Conservation (phyloP, 148 eudicot genomes). For the Salicornia ramosissima region DNA sequence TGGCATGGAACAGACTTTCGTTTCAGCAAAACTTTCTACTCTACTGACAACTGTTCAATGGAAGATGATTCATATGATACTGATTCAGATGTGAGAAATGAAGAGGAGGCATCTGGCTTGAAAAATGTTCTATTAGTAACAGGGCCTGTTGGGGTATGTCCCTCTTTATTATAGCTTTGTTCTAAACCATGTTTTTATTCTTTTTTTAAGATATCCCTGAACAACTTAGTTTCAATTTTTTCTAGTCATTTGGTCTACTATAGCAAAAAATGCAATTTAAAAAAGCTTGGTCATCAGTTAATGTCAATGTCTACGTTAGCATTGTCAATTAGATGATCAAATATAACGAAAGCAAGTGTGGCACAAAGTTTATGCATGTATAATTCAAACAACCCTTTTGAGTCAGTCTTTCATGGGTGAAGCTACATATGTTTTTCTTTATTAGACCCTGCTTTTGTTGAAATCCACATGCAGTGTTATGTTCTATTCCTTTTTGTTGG, state of each 20-base stretch:
- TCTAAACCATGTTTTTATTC: neutral
- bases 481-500: neutral
- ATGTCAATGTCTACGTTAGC: neutral
- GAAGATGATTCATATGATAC: conserved; percentile 40
- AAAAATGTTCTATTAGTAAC: conserved; percentile 86
- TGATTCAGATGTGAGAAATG: conserved; percentile 46
- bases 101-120: conserved; percentile 41
- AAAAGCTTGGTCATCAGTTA: neutral
- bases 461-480: neutral
- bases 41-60: conserved; percentile 27
- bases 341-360: neutral
- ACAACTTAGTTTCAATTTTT: neutral
- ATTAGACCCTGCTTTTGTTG: neutral
- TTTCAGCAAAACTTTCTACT: conserved; percentile 31
- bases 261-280: neutral
- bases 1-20: conserved; percentile 65
- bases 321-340: conserved; percentile 4
- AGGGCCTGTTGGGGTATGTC: conserved; percentile 95
- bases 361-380: neutral
- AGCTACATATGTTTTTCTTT: neutral
- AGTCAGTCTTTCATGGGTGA: neutral
- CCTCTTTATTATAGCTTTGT: neutral
- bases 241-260: neutral
- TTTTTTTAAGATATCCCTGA: conserved; percentile 1
- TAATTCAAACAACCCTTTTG: neutral